Evolutionary conservation across 2,329 filamentous ascomycete genomes (phyloP), one percentile per base, ranked within the genome.

Genomic region (Penicillium sp.): DNA sequence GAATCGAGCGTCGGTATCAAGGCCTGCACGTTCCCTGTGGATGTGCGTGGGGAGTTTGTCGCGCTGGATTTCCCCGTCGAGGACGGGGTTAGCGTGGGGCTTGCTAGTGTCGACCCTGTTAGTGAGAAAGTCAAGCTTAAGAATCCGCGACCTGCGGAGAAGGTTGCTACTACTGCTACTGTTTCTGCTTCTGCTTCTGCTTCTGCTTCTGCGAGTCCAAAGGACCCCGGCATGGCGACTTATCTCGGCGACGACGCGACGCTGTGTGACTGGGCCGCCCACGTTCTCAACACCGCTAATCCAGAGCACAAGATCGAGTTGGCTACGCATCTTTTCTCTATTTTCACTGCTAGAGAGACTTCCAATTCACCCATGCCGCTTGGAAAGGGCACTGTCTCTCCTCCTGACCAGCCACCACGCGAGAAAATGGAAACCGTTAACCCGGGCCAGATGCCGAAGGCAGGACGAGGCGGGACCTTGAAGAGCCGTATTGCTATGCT

Each of bases 281-380:
- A 78, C 57, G 75, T 79, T 31, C 54, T 79, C 58, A 76, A 75
- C 41, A 78, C 76, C 3, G 67, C 75, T 2, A 71, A 78, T 50
- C 73, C 76, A 2, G 77, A 79, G 55, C 75, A 77, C 60, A 79
- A 79, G 57, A 78, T 79, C 42, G 76, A 79, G 54, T 67, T 79
- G 36, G 75, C 77, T 1, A 74, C 72, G 3, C 75, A 78, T 52
- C 62, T 79, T 30, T 79, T 77, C 57, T 69, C 74, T 1, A 61
- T 72, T 31, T 79, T 79, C 53, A 67, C 72, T 14, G 68, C 69
- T 0, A 68, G 69, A 44, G 77, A 79, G 59, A 61, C 66, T 4
- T 70, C 76, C 0, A 54, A 69, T 3, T 70, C 68, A 3, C 75
- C 76, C 0, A 78, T 79, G 75, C 59, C 63, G n/a, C 66, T 79